Evolutionary conservation across 805 yeast genomes (phyloP).

Genomic region (Teunomyces aglyptinius): DNA sequence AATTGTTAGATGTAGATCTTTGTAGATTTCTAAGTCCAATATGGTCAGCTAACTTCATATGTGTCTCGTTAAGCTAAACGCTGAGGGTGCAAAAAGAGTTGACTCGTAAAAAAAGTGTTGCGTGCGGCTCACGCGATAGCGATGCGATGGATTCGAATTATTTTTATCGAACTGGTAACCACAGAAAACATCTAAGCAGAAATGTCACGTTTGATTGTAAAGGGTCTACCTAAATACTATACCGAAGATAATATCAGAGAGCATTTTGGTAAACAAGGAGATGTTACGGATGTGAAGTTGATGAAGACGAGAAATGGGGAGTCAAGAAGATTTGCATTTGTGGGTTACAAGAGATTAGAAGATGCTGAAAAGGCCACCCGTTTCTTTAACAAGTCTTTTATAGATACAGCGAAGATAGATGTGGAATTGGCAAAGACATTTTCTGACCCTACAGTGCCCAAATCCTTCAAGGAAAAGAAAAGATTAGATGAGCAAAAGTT

Average conservation of each 20-base stretch:
- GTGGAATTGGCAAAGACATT: constrained; percentile 84
- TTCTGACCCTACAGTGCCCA: constrained; percentile 78
- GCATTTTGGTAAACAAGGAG: constrained; percentile 60
- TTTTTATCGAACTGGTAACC: not conserved
- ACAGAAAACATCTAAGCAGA: constrained; percentile 1
- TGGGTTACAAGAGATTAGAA: constrained; percentile 71
- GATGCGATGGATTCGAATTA: constrained; percentile 7
- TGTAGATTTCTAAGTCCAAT: constrained; percentile 19
- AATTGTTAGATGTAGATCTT: constrained; percentile 3
- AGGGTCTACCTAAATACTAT: constrained; percentile 77
- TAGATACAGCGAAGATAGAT: constrained; percentile 76
- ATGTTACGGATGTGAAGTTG: constrained; percentile 85
- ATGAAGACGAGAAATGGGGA: constrained; percentile 80
- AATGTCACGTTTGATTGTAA: constrained; percentile 89
- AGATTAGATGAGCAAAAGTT: constrained; percentile 45
- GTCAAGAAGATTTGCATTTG: constrained; percentile 88
- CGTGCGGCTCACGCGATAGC: constrained; percentile 4
- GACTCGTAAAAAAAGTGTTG: not conserved
- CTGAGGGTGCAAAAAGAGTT: constrained; percentile 3
- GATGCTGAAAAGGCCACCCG: constrained; percentile 80
- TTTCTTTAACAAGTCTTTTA: constrained; percentile 73
- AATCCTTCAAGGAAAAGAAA: constrained; percentile 46
- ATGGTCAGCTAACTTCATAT: constrained; percentile 32
- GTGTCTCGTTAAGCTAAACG: not conserved
- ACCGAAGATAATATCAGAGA: constrained; percentile 69